A percentile compares a stretch with the other conserved stretches of the same genome.
These are phyloP conservation scores for Penicillium sumatraense DNA, from an alignment of 2,329 filamentous ascomycete genomes.

Conservation along the genomic window DNA sequence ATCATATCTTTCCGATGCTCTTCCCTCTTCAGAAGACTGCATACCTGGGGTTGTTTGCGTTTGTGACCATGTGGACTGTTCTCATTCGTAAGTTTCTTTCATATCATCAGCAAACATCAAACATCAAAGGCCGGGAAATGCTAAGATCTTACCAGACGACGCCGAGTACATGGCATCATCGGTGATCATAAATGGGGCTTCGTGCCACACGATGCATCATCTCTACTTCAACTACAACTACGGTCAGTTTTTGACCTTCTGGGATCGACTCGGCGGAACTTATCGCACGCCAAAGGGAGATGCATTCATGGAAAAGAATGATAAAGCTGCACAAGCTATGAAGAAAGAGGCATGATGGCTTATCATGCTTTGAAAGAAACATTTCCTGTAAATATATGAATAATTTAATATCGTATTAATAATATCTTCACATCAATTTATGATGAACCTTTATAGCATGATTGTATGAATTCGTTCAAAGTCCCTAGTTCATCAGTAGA, in stretches of 20 bases:
- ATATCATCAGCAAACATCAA: neutral
- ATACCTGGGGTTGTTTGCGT: slow-evolving; percentile 81
- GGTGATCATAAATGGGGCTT: slow-evolving; percentile 80
- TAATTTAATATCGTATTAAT: neutral
- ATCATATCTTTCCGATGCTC: slow-evolving; percentile 88
- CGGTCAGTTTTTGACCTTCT: slow-evolving; percentile 90
- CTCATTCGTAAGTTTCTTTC: slow-evolving; percentile 65
- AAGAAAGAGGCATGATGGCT: slow-evolving; percentile 9
- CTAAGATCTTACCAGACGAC: slow-evolving; percentile 61
- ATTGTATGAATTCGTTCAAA: slow-evolving; percentile 37
- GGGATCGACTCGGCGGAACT: slow-evolving; percentile 85
- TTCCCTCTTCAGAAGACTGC: slow-evolving; percentile 91
- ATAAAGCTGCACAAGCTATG: neutral
- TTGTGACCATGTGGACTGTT: slow-evolving; percentile 96
- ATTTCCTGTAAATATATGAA: no score
- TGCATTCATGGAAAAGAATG: slow-evolving; percentile 16
- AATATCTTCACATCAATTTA: neutral
- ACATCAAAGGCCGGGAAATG: no score
- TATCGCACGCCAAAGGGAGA: slow-evolving; percentile 26
- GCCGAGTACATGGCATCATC: slow-evolving; percentile 90
- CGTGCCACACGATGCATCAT: slow-evolving; percentile 93
- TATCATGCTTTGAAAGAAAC: neutral
- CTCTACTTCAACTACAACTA: slow-evolving; percentile 90
- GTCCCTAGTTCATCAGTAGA: slow-evolving; percentile 36
- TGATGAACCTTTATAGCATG: slow-evolving; percentile 13